Evolutionary conservation across 1,284 basidiomycete genomes (phyloP).

Genomic region (Xerocomus amazonicus): DNA sequence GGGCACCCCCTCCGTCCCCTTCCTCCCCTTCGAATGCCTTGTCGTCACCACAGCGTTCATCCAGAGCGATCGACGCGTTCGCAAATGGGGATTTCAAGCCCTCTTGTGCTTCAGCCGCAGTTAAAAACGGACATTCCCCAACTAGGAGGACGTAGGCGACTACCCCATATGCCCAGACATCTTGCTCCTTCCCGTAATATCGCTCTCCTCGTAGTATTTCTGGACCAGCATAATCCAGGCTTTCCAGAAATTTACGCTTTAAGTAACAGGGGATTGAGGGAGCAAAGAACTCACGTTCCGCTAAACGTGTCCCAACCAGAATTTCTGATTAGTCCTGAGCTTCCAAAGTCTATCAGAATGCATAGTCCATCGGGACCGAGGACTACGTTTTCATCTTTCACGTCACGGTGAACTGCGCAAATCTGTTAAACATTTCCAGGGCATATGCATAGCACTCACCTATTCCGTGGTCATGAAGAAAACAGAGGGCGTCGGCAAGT

Average conservation of each 20-base stretch:
- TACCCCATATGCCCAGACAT: constrained; percentile 98
- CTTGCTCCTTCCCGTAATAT: constrained; percentile 95
- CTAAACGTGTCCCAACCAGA: constrained; percentile 94
- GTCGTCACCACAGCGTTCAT: constrained; percentile 71
- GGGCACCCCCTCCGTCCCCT: constrained; percentile 72
- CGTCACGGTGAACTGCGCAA: constrained; percentile 85
- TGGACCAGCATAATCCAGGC: constrained; percentile 95
- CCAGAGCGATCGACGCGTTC: constrained; percentile 66
- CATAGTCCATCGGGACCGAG: constrained; percentile 71
- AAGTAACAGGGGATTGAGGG: constrained; percentile 14
- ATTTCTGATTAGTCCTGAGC: constrained; percentile 83
- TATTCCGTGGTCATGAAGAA: constrained; percentile 89
- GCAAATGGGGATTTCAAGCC: constrained; percentile 74
- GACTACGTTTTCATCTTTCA: constrained; percentile 98
- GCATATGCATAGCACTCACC: constrained; percentile 43
- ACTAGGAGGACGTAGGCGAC: constrained; percentile 94
- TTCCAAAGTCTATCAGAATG: constrained; percentile 96
- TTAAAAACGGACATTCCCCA: constrained; percentile 93
- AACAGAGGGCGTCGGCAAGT: constrained; percentile 88
- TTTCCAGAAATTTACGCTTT: constrained; percentile 32
- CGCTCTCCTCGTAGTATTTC: constrained; percentile 94
- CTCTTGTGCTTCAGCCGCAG: constrained; percentile 78
- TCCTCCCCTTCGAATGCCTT: constrained; percentile 71
- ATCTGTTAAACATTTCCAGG: constrained; percentile 8
- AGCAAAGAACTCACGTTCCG: constrained; percentile 66